A percentile compares a stretch with the other conserved stretches of the same genome.
Evolutionary conservation across 2,329 filamentous ascomycete species (phyloP).

Genomic region (Diaporthe destruens): DNA sequence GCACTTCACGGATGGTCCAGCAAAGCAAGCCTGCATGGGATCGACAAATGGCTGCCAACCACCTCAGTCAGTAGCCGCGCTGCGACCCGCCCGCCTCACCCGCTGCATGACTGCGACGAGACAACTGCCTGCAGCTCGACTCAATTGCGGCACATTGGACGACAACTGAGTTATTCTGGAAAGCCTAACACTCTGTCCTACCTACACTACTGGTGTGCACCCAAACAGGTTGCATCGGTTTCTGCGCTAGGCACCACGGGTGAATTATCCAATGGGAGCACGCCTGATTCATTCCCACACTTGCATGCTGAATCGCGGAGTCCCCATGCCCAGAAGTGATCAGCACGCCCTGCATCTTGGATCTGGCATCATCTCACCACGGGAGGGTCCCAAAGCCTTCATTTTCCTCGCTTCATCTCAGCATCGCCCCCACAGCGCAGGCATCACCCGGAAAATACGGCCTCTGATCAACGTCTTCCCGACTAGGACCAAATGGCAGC

Average conservation of each 20-base stretch:
- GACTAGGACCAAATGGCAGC: background rate
- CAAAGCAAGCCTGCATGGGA: background rate
- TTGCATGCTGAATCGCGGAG: constrained; percentile 13
- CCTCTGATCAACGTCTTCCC: background rate
- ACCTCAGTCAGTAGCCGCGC: background rate
- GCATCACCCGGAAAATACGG: background rate
- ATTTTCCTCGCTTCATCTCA: background rate
- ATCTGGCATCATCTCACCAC: constrained; percentile 25
- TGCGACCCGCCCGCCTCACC: background rate
- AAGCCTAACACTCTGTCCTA: background rate
- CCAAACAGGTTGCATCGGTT: background rate
- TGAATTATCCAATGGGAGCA: background rate
- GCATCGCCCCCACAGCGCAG: background rate
- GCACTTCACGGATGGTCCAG: no score
- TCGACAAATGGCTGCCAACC: background rate
- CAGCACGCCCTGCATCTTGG: constrained; percentile 19
- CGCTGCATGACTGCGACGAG: background rate
- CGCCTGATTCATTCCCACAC: constrained; percentile 12
- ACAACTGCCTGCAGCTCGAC: background rate
- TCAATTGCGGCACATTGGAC: background rate
- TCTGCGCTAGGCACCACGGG: background rate
- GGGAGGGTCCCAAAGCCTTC: background rate
- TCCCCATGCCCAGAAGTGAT: constrained; percentile 17
- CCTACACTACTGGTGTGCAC: constrained; percentile 2
- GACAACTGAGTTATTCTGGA: constrained; percentile 5